Conservation (phyloP, 106 monocot genomes). For the Gastrodia elata region DNA sequence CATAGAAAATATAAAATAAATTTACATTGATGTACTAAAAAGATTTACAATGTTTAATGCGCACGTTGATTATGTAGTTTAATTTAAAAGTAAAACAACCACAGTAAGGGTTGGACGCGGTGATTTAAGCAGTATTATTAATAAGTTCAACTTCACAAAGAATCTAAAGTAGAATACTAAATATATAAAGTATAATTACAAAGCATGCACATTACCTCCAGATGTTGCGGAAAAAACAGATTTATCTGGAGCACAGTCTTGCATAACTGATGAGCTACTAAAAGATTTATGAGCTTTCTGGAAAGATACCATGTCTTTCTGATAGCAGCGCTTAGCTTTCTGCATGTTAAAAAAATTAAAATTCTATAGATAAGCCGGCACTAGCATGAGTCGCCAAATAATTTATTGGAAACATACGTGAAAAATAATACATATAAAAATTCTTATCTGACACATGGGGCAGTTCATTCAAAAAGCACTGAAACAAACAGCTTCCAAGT, state of each 20-base stretch:
- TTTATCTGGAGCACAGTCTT: slow-evolving; percentile 9
- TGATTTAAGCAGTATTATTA: neutral
- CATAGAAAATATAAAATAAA: neutral
- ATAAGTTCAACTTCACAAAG: neutral
- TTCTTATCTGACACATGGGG: neutral
- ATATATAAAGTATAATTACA: neutral
- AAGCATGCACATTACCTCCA: slow-evolving; percentile 17
- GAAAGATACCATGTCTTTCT: slow-evolving; percentile 75
- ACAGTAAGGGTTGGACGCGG: neutral
- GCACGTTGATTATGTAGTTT: neutral
- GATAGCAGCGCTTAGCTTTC: slow-evolving; percentile 90
- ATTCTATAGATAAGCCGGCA: neutral
- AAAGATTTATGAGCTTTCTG: slow-evolving; percentile 20
- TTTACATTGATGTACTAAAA: neutral
- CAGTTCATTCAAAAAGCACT: neutral
- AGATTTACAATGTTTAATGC: neutral
- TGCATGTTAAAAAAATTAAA: slow-evolving; percentile 15
- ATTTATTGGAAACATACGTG: neutral
- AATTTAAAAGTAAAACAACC: neutral
- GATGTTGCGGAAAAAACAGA: slow-evolving; percentile 15
- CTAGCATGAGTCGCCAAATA: neutral
- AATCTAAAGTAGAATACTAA: neutral
- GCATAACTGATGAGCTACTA: slow-evolving; percentile 11
- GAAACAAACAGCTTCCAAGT: neutral
- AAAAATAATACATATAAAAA: neutral